Base-by-base conservation (phyloP, 345 rosid species). In the Luvunga scandens region DNA sequence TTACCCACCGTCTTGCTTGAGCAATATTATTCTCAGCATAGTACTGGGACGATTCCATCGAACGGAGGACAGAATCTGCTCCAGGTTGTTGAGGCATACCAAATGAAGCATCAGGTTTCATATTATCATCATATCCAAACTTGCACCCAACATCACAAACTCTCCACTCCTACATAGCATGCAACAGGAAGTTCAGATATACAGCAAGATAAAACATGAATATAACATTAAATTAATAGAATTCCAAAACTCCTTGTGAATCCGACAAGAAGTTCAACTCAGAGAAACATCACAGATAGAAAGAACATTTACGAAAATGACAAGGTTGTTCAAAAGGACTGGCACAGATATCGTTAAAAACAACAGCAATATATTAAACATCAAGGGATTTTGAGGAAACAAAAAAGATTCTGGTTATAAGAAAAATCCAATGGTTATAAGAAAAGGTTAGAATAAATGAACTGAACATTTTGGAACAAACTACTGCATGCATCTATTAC, bases 1-100 rank as follows among this genome's bases (percentile, higher is more conserved):
- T 94, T 92, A 96, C 98, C 97, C 97, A 96, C 99, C 99, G 90
- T 90, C 97, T 91, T 88, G 99, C 97, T 53, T 75, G 82, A 33
- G 75, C 89, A 59, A 96, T 75, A 85, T 88, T 85, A 76, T 96
- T 96, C 60, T 91, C 92, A 39, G 86, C 50, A 85, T 92, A 96
- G 82, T 96, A 94, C 34, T 86, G 86, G 36, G 98, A 85, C 65
- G 99, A 91, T 85, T 96, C 99, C 99, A 96, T 96, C 5, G 98
- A 96, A 73, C 95, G 91, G 68, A 86, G 90, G 60, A 96, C 89
- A 71, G 80, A 36, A 73, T 86, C 84, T 60, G 81, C 78, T 81
- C 89, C 91, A 71, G 76, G 38, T 75, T 71, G 75, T 27, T 83
- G 81, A 71, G 86, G 77, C 31, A 75, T 60, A 65, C 94, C 95